Percentiles rank a stretch among this genome's conserved stretches.
phyloP scores from a whole-genome alignment of 2,329 filamentous ascomycete genomes.

The Aspergillus luchuensis region DNA sequence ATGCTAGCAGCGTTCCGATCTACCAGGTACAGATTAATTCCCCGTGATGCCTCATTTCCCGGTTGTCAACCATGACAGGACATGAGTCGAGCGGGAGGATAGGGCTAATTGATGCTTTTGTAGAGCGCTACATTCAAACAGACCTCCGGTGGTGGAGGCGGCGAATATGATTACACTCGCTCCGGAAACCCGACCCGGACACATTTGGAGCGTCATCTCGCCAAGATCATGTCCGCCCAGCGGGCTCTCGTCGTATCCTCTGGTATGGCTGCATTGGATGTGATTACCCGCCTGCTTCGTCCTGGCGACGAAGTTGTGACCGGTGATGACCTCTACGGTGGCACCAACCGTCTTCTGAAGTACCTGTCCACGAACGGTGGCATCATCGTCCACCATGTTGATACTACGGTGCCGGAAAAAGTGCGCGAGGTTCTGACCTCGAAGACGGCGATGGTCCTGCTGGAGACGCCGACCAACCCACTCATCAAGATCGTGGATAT shows the following conservation, averaged over 20 bases:
- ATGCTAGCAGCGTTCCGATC: conserved; percentile 92
- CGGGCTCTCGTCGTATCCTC: conserved; percentile 91
- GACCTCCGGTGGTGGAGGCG: conserved; percentile 73
- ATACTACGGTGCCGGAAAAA: conserved; percentile 77
- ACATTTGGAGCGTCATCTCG: conserved; percentile 92
- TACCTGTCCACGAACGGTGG: conserved; percentile 87
- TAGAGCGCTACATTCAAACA: conserved; percentile 97
- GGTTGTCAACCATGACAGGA: neutral
- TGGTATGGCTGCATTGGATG: conserved; percentile 95
- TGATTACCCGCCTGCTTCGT: conserved; percentile 85
- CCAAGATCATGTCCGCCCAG: conserved; percentile 97
- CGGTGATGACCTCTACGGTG: conserved; percentile 94
- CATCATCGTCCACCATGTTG: conserved; percentile 93
- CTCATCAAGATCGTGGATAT: conserved; percentile 98
- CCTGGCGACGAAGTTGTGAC: conserved; percentile 97
- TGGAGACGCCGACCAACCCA: conserved; percentile 96
- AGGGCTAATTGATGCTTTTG: conserved; percentile 5
- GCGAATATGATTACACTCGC: conserved; percentile 97
- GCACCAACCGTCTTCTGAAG: conserved; percentile 89
- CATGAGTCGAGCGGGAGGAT: neutral
- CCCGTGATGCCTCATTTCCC: neutral
- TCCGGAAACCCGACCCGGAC: conserved; percentile 96
- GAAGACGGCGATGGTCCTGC: conserved; percentile 92
- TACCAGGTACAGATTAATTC: conserved; percentile 68
- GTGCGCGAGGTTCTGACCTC: conserved; percentile 69